Evolutionary conservation across 2,329 filamentous ascomycete species (phyloP).

Genomic region (Remersonia thermophila): DNA sequence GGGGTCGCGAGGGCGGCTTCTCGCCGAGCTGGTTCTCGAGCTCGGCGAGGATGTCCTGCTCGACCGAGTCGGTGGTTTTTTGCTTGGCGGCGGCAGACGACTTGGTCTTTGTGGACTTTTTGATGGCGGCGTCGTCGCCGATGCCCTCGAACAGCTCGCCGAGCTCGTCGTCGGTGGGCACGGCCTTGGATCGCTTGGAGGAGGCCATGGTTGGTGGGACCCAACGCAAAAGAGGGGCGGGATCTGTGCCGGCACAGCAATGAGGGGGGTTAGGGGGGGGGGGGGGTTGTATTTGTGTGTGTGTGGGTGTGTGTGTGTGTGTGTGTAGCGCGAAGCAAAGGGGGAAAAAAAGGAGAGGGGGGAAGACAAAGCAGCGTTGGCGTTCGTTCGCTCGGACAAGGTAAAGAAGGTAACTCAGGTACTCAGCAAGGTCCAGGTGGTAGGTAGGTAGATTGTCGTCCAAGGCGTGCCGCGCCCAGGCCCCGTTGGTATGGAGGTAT

Average conservation of each 20-base stretch:
- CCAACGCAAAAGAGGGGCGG: neutral
- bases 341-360: no score
- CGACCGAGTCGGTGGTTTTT: conserved; percentile 21
- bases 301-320: no score
- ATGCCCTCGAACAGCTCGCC: conserved; percentile 55
- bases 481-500: no score
- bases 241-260: no score
- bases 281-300: no score
- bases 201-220: conserved; percentile 37
- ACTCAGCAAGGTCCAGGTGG: no score
- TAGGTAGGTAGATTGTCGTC: no score
- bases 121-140: conserved; percentile 37
- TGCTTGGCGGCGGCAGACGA: conserved; percentile 36
- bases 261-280: no score
- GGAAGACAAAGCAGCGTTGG: no score
- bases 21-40: conserved; percentile 65
- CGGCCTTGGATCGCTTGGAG: conserved; percentile 46
- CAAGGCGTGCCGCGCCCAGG: no score
- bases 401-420: no score
- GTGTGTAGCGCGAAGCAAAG: no score
- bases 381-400: neutral
- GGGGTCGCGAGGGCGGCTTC: conserved; percentile 62
- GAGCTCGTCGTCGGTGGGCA: conserved; percentile 48
- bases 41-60: conserved; percentile 65
- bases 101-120: conserved; percentile 34